Conservation (phyloP, 2,329 filamentous ascomycete species). For the Fusarium chaquense region DNA sequence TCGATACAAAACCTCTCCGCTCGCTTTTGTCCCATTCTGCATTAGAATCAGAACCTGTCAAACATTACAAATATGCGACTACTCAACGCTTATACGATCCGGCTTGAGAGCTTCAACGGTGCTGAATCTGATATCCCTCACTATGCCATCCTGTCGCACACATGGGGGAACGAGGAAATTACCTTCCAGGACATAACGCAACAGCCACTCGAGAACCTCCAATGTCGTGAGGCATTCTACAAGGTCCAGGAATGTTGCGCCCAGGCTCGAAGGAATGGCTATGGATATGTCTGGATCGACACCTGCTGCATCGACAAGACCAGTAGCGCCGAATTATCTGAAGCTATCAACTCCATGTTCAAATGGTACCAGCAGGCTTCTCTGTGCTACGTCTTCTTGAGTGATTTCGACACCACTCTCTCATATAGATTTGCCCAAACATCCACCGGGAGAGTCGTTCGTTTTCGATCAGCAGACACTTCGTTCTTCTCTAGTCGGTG, state of each 20-base stretch:
- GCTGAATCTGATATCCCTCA: slow-evolving; percentile 29
- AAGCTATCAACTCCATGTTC: slow-evolving; percentile 50
- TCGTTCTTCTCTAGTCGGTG: slow-evolving; percentile 39
- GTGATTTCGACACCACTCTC: slow-evolving; percentile 28
- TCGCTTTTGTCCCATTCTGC: not conserved
- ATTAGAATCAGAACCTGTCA: no score
- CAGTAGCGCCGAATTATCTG: slow-evolving; percentile 46
- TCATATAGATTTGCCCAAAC: not conserved
- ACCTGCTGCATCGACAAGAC: slow-evolving; percentile 49
- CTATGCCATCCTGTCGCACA: slow-evolving; percentile 55
- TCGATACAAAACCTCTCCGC: not conserved
- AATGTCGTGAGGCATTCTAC: slow-evolving; percentile 11
- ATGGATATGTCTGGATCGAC: slow-evolving; percentile 46
- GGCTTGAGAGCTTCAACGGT: slow-evolving; percentile 43
- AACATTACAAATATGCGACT: slow-evolving; percentile 43
- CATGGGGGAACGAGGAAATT: slow-evolving; percentile 51
- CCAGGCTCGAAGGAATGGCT: slow-evolving; percentile 23
- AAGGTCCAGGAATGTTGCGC: slow-evolving; percentile 40
- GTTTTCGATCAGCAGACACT: not conserved
- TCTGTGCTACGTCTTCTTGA: slow-evolving; percentile 46
- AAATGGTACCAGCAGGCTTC: slow-evolving; percentile 45
- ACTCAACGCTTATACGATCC: slow-evolving; percentile 41
- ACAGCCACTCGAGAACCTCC: not conserved
- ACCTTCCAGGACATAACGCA: slow-evolving; percentile 46
- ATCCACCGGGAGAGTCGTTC: not conserved